Conservation (phyloP, 345 rosid species). For the Acer negundo region DNA sequence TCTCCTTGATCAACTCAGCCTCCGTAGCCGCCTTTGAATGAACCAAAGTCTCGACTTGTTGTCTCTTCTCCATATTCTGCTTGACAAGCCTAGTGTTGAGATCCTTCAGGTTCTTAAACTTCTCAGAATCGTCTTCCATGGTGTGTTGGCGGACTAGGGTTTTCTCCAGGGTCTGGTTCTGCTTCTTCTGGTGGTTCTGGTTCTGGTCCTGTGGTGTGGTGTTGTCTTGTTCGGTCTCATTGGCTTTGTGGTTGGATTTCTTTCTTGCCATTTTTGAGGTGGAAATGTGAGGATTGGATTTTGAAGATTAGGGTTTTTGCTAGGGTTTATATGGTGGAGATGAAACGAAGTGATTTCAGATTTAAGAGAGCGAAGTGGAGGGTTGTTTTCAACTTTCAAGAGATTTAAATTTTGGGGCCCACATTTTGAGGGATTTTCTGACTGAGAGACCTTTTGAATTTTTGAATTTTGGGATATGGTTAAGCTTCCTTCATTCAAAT, state of each 20-base stretch:
- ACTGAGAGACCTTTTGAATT: neutral
- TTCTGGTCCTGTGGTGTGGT: constrained; percentile 11
- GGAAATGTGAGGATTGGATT: constrained; percentile 27
- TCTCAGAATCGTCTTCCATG: constrained; percentile 48
- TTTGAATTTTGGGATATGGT: neutral
- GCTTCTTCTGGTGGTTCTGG: neutral
- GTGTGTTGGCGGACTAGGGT: constrained; percentile 20
- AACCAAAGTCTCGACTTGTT: constrained; percentile 49
- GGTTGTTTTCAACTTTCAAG: constrained; percentile 9
- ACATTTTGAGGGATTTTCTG: constrained; percentile 5
- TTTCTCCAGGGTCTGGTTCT: neutral
- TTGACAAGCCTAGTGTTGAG: constrained; percentile 63
- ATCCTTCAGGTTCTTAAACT: constrained; percentile 50
- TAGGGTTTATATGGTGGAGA: constrained; percentile 42
- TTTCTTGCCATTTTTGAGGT: constrained; percentile 47
- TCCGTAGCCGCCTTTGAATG: constrained; percentile 43
- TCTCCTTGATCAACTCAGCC: constrained; percentile 42
- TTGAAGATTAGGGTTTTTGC: constrained; percentile 23
- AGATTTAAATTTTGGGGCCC: constrained; percentile 46
- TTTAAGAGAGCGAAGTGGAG: constrained; percentile 3
- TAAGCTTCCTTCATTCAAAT: neutral
- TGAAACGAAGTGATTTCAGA: neutral
- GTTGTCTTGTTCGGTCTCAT: constrained; percentile 19
- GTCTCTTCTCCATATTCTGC: constrained; percentile 51
- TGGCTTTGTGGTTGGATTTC: constrained; percentile 35